Conservation (phyloP, 148 eudicot species). For the Agrostemma githago region DNA sequence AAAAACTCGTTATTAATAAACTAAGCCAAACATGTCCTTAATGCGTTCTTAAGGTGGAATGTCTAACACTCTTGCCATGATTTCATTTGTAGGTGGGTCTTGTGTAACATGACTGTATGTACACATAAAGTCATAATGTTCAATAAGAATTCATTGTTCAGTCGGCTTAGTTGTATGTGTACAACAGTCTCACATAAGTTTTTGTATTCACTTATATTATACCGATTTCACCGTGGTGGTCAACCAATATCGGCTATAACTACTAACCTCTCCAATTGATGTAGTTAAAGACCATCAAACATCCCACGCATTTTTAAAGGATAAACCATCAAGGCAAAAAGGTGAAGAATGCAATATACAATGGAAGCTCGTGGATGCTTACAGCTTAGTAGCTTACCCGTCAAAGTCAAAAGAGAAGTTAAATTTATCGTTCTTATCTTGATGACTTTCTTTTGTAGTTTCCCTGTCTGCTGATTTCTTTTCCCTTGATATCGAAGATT, state of each 20-base stretch:
- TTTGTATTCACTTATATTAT: neutral
- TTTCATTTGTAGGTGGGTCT: neutral
- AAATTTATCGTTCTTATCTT: slow-evolving; percentile 47
- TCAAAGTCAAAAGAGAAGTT: slow-evolving; percentile 63
- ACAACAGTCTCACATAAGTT: neutral
- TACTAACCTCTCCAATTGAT: neutral
- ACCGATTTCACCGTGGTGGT: neutral
- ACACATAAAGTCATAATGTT: neutral
- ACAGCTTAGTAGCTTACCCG: slow-evolving; percentile 31
- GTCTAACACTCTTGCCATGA: neutral
- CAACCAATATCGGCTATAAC: neutral
- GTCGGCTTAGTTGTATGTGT: neutral
- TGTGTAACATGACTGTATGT: neutral
- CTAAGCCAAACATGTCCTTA: neutral
- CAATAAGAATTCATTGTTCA: neutral
- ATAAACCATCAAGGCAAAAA: neutral
- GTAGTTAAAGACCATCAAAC: neutral
- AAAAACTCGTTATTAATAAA: too few species aligned
- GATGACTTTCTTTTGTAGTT: slow-evolving; percentile 35
- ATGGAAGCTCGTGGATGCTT: neutral
- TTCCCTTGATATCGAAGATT: slow-evolving; percentile 44
- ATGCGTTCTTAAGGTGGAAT: neutral
- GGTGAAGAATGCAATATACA: slow-evolving; percentile 4
- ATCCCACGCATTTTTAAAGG: neutral
- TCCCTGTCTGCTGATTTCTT: slow-evolving; percentile 42